phyloP scores from a whole-genome alignment of 345 rosid genomes.

The Rhodomyrtus tomentosa region DNA sequence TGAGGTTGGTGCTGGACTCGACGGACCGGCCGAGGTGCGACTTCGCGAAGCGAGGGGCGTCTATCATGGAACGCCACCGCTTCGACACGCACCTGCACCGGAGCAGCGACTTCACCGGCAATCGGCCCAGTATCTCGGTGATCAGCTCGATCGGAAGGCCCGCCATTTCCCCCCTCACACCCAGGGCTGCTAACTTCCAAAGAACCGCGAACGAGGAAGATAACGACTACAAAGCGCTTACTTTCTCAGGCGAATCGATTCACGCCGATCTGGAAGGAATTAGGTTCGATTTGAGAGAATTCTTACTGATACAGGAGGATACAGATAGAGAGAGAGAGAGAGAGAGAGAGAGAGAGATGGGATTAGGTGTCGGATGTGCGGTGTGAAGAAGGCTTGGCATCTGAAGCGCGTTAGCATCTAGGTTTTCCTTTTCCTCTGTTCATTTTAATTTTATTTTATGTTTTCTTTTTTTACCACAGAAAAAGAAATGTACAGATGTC shows the following conservation, averaged over 20 bases:
- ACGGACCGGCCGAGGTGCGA: constrained; percentile 17
- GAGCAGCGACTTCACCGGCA: constrained; percentile 16
- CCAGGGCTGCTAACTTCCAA: background rate
- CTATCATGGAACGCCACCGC: constrained; percentile 11
- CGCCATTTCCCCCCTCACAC: background rate
- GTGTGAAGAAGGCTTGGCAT: background rate
- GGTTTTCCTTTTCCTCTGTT: too few relatives aligned
- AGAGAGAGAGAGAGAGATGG: background rate
- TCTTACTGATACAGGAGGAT: too few relatives aligned
- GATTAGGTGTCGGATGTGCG: background rate
- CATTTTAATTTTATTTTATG: too few relatives aligned
- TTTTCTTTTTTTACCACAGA: too few relatives aligned
- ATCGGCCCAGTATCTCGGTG: constrained; percentile 5
- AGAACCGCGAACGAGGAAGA: background rate
- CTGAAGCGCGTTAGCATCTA: too few relatives aligned
- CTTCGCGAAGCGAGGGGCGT: constrained; percentile 6
- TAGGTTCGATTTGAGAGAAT: background rate
- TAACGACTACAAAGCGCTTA: background rate
- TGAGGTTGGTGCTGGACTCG: constrained; percentile 2
- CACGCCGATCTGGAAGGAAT: background rate
- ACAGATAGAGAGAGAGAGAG: accelerated
- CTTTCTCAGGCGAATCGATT: background rate
- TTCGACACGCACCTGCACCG: constrained; percentile 26
- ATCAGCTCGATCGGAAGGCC: constrained; percentile 3
- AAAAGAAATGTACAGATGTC: too few relatives aligned